Evolutionary conservation across 352 stramenopile species (phyloP).

Genomic region (Pythium sp.): DNA sequence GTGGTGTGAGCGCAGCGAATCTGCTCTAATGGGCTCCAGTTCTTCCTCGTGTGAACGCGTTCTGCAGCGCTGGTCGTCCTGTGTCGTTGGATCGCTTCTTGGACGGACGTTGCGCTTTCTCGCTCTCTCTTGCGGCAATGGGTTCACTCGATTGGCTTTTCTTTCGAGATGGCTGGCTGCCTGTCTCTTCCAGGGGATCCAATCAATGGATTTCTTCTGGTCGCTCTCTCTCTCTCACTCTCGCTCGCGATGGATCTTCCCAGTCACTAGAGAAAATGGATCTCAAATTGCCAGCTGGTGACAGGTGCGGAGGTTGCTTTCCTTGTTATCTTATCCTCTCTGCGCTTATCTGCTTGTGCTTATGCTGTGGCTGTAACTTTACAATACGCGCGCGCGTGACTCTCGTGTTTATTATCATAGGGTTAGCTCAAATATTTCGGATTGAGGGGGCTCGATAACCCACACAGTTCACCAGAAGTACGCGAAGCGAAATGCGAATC

Average conservation of each 20-base stretch:
- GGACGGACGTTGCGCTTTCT: conserved; percentile 1
- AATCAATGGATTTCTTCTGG: neutral
- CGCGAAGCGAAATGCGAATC: neutral
- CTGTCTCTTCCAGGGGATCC: neutral
- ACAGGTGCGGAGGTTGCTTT: neutral
- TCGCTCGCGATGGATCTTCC: neutral
- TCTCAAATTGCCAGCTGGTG: conserved; percentile 1
- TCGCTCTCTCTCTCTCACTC: neutral
- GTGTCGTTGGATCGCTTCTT: neutral
- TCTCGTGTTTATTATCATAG: neutral
- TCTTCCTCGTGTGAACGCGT: neutral
- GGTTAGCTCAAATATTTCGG: no score
- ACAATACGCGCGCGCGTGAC: neutral
- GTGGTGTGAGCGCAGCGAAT: neutral
- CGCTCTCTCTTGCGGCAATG: conserved; percentile 8
- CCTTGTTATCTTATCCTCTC: conserved; percentile 7
- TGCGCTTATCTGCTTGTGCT: neutral
- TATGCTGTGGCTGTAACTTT: neutral
- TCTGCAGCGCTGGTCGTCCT: neutral
- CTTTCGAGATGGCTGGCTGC: neutral
- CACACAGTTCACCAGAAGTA: neutral
- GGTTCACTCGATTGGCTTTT: conserved; percentile 3
- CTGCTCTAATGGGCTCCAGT: conserved; percentile 3
- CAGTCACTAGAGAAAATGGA: neutral
- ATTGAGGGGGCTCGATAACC: neutral